These are phyloP conservation scores for Fusarium floridanum DNA, from an alignment of 2,329 filamentous ascomycete species.

Conservation along the genomic window DNA sequence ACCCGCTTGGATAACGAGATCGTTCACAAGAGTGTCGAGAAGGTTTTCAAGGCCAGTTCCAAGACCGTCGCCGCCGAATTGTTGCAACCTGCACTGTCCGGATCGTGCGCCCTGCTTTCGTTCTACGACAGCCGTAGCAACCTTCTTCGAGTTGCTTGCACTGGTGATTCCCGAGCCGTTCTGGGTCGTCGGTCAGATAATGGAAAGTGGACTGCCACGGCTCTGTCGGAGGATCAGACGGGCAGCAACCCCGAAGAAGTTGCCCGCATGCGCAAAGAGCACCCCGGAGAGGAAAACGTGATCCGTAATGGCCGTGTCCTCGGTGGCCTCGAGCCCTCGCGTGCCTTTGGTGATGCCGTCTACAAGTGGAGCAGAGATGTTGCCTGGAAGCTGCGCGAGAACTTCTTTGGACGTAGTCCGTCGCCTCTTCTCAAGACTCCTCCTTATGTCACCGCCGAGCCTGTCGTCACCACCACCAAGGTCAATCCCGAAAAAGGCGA, in stretches of 20 bases:
- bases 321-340: constrained; percentile 90
- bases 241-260: constrained; percentile 89
- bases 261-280: constrained; percentile 83
- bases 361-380: constrained; percentile 96
- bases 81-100: constrained; percentile 91
- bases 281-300: constrained; percentile 90
- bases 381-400: constrained; percentile 82
- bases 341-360: constrained; percentile 94
- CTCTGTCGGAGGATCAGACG: constrained; percentile 93
- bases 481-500: constrained; percentile 91
- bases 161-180: constrained; percentile 95
- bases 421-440: constrained; percentile 86
- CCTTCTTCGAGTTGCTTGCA: constrained; percentile 92
- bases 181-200: constrained; percentile 81
- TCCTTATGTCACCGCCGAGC: constrained; percentile 97
- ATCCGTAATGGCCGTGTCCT: constrained; percentile 91
- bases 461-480: constrained; percentile 92
- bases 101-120: constrained; percentile 95
- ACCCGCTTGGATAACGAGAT: constrained; percentile 92
- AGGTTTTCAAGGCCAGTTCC: constrained; percentile 88
- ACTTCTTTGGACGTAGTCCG: constrained; percentile 88
- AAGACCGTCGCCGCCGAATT: constrained; percentile 93
- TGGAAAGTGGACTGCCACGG: constrained; percentile 93
- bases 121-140: constrained; percentile 95
- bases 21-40: constrained; percentile 90